Evolutionary conservation across 2,329 filamentous ascomycete species (phyloP), one percentile per base, ranked within the genome.

Genomic region (Aurifilum marmelostoma): DNA sequence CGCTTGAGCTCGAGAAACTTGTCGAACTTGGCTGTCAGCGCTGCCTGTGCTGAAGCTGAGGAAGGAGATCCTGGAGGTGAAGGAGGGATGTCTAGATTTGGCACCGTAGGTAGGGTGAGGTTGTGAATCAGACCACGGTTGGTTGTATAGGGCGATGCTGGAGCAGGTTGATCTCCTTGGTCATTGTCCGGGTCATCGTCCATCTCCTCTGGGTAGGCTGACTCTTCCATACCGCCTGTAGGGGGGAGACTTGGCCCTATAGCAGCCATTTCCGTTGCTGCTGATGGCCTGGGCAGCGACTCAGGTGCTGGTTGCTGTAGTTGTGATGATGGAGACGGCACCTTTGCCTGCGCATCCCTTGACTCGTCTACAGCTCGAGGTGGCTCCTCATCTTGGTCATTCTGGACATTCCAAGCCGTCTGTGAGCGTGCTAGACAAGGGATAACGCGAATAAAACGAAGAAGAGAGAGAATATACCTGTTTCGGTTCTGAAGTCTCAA

Each of bases 1-100:
- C 76, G 75, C 80, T 96, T 96, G n/a, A 95, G 84, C 60, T 88
- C 84, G 0, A 95, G 85, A 73, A 96, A 95, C 69, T 89, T 88
- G 71, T 88, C 85, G 73, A 95, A 91, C 74, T 93, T 94, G 73
- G 86, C 84, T 64, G 86, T 89, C 16, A 89, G 79, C 0, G 75
- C 74, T 7, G 71, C 72, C 3, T 73, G 79, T 37, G 43, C 65
- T 27, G 54, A 58, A 18, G 47, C 54, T 50, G 67, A 47, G 7
- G 69, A 65, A 56, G 80, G 73, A 43, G 82, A 76, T 0, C 83
- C 80, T 14, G 87, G 87, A 1, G 92, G 92, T 4, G 92, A 93
- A 12, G 87, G 84, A 0, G 92, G 92, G 71, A 96, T 93, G 73
- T 89, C 83, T 75, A 93, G 88, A 79, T 93, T 90, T 1, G 92